phyloP scores from a whole-genome alignment of 2,329 filamentous ascomycete species.

The Hymenoscyphus repandus region DNA sequence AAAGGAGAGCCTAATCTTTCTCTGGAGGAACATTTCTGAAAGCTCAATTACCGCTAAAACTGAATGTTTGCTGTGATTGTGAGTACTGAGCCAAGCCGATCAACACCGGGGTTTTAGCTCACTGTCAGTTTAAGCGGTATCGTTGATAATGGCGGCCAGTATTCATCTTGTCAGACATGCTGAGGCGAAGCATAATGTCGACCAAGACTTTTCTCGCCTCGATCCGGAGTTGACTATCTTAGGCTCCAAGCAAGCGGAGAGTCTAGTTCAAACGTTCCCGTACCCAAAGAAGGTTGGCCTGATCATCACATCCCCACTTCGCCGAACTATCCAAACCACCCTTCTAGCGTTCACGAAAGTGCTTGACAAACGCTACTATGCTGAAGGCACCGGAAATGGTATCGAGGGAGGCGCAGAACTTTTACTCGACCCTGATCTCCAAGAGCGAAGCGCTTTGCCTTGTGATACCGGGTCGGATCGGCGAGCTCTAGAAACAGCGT shows the following conservation, averaged over 20 bases:
- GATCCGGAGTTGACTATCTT: constrained; percentile 71
- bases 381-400: background rate
- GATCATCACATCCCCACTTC: background rate
- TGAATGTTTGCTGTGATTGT: too few relatives aligned
- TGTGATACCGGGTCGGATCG: background rate
- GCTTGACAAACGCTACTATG: constrained; percentile 1
- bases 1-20: too few relatives aligned
- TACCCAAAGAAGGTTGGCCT: background rate
- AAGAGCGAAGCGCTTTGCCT: background rate
- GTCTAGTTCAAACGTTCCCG: constrained; percentile 36
- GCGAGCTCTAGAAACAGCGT: background rate
- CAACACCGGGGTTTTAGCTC: background rate
- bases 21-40: too few relatives aligned
- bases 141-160: background rate
- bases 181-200: constrained; percentile 75
- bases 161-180: constrained; percentile 55
- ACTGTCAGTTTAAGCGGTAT: too few relatives aligned
- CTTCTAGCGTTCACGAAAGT: background rate
- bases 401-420: background rate
- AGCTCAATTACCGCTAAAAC: too few relatives aligned
- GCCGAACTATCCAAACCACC: background rate
- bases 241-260: constrained; percentile 66
- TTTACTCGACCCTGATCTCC: background rate
- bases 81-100: background rate
- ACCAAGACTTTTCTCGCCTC: constrained; percentile 57